A percentile compares a stretch with the other conserved stretches of the same genome.
Evolutionary conservation across 805 yeast genomes (phyloP).

Genomic region (Metschnikowia cubensis): DNA sequence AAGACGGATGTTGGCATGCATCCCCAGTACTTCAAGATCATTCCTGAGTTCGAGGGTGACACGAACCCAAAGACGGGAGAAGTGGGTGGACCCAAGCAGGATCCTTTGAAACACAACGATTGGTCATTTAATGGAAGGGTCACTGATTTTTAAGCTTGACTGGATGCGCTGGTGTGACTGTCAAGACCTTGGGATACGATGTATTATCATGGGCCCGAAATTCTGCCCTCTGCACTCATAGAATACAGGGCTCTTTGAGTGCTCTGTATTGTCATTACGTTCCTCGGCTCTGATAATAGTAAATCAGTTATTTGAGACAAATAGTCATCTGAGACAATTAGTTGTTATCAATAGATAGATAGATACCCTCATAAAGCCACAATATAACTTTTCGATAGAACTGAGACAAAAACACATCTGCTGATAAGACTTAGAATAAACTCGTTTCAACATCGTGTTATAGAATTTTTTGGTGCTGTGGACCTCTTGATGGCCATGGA

Average conservation of each 20-base stretch:
- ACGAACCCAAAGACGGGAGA: conserved; percentile 93
- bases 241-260: background rate
- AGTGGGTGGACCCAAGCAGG: conserved; percentile 96
- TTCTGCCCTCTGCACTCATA: background rate
- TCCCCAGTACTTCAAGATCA: conserved; percentile 67
- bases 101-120: conserved; percentile 80
- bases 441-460: background rate
- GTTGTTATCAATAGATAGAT: no score
- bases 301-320: no score
- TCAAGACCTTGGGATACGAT: background rate
- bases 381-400: background rate
- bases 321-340: no score
- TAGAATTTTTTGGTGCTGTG: background rate
- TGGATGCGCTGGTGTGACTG: background rate
- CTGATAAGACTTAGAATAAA: no score
- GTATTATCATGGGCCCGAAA: background rate
- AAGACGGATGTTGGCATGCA: conserved; percentile 60
- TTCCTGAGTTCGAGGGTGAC: conserved; percentile 95
- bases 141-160: conserved; percentile 66
- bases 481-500: background rate
- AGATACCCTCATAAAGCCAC: no score
- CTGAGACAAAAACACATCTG: background rate
- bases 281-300: no score
- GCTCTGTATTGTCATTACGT: background rate
- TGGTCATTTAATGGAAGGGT: conserved; percentile 96